Evolutionary conservation across 2,329 filamentous ascomycete species (phyloP).

Genomic region (Fusarium nanum): DNA sequence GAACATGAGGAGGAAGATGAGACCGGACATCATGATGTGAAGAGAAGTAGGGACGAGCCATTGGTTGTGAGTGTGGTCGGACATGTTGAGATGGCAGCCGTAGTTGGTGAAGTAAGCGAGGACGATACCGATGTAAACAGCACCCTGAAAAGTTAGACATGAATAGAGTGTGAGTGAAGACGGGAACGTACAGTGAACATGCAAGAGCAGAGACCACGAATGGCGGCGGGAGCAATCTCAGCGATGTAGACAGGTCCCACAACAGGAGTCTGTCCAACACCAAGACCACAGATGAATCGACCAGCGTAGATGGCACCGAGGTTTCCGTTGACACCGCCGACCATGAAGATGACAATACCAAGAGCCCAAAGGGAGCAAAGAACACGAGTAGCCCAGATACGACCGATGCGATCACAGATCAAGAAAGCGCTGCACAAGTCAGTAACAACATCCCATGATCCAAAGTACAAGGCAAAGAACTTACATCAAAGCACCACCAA

Average conservation of each 20-base stretch:
- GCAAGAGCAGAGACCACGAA: conserved; percentile 78
- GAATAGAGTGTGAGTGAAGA: accelerated
- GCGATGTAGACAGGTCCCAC: conserved; percentile 78
- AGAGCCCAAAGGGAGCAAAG: conserved; percentile 68
- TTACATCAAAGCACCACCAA: conserved; percentile 73
- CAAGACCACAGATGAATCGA: conserved; percentile 73
- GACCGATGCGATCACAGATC: conserved; percentile 70
- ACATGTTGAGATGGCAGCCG: conserved; percentile 64
- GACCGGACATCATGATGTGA: conserved; percentile 80
- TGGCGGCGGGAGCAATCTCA: conserved; percentile 75
- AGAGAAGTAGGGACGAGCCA: conserved; percentile 78
- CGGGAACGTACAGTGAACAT: conserved; percentile 52
- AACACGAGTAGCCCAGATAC: conserved; percentile 70
- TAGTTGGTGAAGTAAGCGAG: conserved; percentile 83
- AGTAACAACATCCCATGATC: no score
- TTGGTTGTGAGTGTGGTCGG: conserved; percentile 58
- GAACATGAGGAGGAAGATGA: conserved; percentile 78
- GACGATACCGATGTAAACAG: conserved; percentile 81
- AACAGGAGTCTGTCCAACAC: conserved; percentile 74
- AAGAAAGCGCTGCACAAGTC: conserved; percentile 62
- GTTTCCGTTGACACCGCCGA: conserved; percentile 61
- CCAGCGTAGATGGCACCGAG: conserved; percentile 71
- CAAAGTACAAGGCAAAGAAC: no score
- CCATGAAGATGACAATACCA: conserved; percentile 69
- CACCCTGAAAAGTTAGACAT: conserved; percentile 44